These are phyloP conservation scores for Eustoma russellianum DNA, from an alignment of 257 asterid species.

Conservation along the genomic window DNA sequence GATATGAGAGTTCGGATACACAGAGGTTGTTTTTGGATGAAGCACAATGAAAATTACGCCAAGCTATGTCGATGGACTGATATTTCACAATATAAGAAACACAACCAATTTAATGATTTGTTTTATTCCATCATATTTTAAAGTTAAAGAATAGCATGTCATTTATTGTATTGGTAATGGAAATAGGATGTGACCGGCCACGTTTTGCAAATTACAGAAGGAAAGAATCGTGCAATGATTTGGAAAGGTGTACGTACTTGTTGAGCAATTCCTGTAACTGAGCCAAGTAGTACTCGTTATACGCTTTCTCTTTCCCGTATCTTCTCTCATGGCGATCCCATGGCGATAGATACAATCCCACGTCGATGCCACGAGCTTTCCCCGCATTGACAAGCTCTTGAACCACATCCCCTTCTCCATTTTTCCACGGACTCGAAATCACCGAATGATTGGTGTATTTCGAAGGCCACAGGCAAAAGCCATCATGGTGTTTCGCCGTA, in stretches of 20 bases:
- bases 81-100: too few relatives aligned
- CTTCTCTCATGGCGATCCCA: conserved; percentile 89
- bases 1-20: too few relatives aligned
- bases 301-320: conserved; percentile 53
- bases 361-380: conserved; percentile 48
- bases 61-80: too few relatives aligned
- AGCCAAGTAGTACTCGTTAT: conserved; percentile 84
- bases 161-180: too few relatives aligned
- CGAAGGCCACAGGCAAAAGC: conserved; percentile 96
- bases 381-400: conserved; percentile 56
- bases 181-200: too few relatives aligned
- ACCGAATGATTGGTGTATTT: conserved; percentile 76
- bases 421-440: conserved; percentile 62
- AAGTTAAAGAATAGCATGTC: too few relatives aligned
- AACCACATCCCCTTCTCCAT: conserved; percentile 72
- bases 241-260: conserved; percentile 21
- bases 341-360: conserved; percentile 84
- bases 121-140: too few relatives aligned
- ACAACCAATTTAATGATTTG: too few relatives aligned
- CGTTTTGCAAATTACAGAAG: too few relatives aligned
- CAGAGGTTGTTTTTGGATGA: too few relatives aligned
- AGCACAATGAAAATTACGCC: too few relatives aligned
- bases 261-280: conserved; percentile 83
- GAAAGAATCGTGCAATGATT: too few relatives aligned
- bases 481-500: conserved; percentile 94